Percentiles rank a stretch among this genome's conserved stretches.
Conservation (phyloP, 306 rosid species). For the Trifolium fragiferum region DNA sequence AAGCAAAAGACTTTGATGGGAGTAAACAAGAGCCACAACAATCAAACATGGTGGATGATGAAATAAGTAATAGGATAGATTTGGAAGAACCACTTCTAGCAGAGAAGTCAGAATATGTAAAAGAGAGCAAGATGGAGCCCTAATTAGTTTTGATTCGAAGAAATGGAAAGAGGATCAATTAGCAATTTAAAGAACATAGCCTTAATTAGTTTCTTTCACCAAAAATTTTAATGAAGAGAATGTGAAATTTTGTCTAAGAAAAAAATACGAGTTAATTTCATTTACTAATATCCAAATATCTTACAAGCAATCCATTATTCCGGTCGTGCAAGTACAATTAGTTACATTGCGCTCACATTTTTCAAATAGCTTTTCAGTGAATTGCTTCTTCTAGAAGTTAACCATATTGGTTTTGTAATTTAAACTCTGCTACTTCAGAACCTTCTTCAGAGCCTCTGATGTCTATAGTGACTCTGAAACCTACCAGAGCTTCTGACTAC, state of each 20-base stretch:
- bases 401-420: no score
- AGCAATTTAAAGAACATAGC: conserved; percentile 26
- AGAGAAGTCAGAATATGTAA: conserved; percentile 37
- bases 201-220: conserved; percentile 16
- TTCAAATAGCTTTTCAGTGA: neutral
- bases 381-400: neutral
- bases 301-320: neutral
- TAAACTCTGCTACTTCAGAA: no score
- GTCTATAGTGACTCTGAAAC: no score
- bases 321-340: neutral
- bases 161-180: neutral
- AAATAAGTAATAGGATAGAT: conserved; percentile 38
- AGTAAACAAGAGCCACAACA: conserved; percentile 35
- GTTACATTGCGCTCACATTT: neutral
- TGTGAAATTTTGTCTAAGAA: neutral
- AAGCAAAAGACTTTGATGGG: conserved; percentile 58
- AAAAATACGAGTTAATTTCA: neutral
- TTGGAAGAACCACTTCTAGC: conserved; percentile 61
- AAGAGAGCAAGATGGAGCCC: conserved; percentile 37
- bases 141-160: conserved; percentile 8
- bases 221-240: conserved; percentile 20
- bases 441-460: no score
- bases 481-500: no score
- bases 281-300: neutral
- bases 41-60: conserved; percentile 35